Percentiles rank a stretch among this genome's conserved stretches.
Evolutionary conservation across 2,329 filamentous ascomycete genomes (phyloP).

Genomic region (Lachnellula subtilissima): DNA sequence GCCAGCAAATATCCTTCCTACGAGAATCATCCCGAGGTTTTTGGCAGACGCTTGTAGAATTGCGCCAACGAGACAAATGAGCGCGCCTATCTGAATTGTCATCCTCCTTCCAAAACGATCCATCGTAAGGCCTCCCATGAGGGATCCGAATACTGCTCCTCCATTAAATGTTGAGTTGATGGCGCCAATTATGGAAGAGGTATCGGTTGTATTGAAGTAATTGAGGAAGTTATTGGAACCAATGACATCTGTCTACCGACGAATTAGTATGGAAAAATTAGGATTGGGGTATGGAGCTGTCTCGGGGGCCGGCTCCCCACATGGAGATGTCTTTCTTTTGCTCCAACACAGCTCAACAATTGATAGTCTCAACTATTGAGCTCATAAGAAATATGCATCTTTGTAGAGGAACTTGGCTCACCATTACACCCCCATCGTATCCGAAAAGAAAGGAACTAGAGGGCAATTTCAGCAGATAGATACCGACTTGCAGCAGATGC

Average conservation of each 20-base stretch:
- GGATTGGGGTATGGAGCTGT: too few relatives aligned
- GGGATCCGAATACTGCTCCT: constrained; percentile 44
- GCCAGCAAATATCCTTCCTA: constrained; percentile 54
- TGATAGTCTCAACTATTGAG: too few relatives aligned
- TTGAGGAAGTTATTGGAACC: constrained; percentile 24
- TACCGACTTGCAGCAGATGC: background rate
- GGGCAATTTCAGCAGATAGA: background rate
- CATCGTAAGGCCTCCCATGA: constrained; percentile 44
- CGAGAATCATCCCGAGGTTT: constrained; percentile 50
- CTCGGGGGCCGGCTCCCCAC: too few relatives aligned
- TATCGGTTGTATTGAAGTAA: constrained; percentile 33
- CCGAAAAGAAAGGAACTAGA: constrained; percentile 37
- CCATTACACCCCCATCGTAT: constrained; percentile 32
- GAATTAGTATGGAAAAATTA: too few relatives aligned
- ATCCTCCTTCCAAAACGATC: constrained; percentile 52
- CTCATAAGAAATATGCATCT: too few relatives aligned
- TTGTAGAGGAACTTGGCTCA: background rate
- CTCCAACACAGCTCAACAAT: too few relatives aligned
- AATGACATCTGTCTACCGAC: constrained; percentile 19
- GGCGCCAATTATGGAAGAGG: constrained; percentile 39
- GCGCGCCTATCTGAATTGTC: constrained; percentile 55
- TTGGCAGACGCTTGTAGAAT: constrained; percentile 54
- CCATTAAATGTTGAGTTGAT: constrained; percentile 63
- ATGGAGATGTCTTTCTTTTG: too few relatives aligned
- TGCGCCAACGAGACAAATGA: constrained; percentile 55